Conservation (phyloP, 2,329 filamentous ascomycete species). For the Penicillium vulpinum region DNA sequence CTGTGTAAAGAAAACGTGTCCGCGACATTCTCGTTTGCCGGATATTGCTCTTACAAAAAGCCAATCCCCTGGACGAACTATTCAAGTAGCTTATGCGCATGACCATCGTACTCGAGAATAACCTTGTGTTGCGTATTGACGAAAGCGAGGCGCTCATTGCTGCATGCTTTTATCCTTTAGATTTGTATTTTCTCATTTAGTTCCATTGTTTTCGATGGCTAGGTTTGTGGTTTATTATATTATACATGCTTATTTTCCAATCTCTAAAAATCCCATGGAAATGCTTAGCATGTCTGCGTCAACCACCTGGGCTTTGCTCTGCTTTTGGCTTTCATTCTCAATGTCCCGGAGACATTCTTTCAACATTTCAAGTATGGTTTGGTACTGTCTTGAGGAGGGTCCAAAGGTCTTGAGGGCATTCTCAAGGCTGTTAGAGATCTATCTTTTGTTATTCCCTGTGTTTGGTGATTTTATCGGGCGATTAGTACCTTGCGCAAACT, state of each 20-base stretch:
- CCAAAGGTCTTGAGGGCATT: slow-evolving; percentile 45
- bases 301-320: slow-evolving; percentile 12
- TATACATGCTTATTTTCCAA: slow-evolving; percentile 21
- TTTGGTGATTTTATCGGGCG: not conserved
- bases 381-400: slow-evolving; percentile 39
- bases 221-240: not conserved
- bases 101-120: too few relatives aligned
- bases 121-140: too few relatives aligned
- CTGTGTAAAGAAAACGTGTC: too few relatives aligned
- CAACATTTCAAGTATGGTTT: slow-evolving; percentile 38
- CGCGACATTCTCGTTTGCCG: too few relatives aligned
- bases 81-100: too few relatives aligned
- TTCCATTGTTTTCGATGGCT: too few relatives aligned
- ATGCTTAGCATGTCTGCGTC: slow-evolving; percentile 34
- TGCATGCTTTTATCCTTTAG: too few relatives aligned
- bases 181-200: too few relatives aligned
- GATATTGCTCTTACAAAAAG: too few relatives aligned
- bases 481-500: slow-evolving; percentile 18
- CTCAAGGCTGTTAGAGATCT: slow-evolving; percentile 46
- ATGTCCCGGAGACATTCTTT: slow-evolving; percentile 35
- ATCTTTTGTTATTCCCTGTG: not conserved
- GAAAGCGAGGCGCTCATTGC: too few relatives aligned
- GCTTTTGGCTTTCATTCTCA: slow-evolving; percentile 17
- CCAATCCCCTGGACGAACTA: too few relatives aligned
- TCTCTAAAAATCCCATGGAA: slow-evolving; percentile 37